Evolutionary conservation across 2,329 filamentous ascomycete species (phyloP).

Genomic region (Hirsutella thompsonii): DNA sequence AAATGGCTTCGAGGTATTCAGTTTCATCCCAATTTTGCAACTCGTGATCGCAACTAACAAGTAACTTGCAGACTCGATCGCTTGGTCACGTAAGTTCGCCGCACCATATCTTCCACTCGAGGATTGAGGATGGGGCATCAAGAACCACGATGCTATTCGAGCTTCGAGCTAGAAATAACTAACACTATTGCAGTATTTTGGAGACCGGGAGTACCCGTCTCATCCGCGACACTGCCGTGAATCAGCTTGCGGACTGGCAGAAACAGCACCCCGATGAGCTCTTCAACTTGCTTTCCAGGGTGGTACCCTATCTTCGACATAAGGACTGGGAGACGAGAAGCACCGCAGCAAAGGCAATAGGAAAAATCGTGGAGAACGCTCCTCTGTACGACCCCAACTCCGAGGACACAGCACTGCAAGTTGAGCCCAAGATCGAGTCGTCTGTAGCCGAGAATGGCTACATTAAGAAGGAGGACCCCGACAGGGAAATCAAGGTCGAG

Average conservation of each 20-base stretch:
- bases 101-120: too few relatives aligned
- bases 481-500: slow-evolving; percentile 26
- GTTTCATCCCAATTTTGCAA: slow-evolving; percentile 1
- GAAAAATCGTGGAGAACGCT: slow-evolving; percentile 85
- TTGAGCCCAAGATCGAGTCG: slow-evolving; percentile 22
- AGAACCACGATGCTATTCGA: too few relatives aligned
- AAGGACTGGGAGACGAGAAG: slow-evolving; percentile 96
- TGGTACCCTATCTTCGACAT: slow-evolving; percentile 89
- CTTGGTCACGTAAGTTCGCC: slow-evolving; percentile 66
- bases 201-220: slow-evolving; percentile 94
- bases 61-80: slow-evolving; percentile 54
- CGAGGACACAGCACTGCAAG: slow-evolving; percentile 47
- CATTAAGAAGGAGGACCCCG: slow-evolving; percentile 51
- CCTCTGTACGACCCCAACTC: slow-evolving; percentile 79
- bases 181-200: slow-evolving; percentile 50
- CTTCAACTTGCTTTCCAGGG: slow-evolving; percentile 84
- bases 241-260: slow-evolving; percentile 94
- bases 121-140: too few relatives aligned
- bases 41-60: background rate
- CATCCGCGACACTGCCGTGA: slow-evolving; percentile 92
- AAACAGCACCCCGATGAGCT: slow-evolving; percentile 96
- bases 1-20: slow-evolving; percentile 42
- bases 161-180: too few relatives aligned
- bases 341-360: slow-evolving; percentile 85
- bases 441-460: slow-evolving; percentile 19